These are phyloP conservation scores for Lecanosticta acicola DNA, from an alignment of 2,329 filamentous ascomycete genomes.

Conservation along the genomic window DNA sequence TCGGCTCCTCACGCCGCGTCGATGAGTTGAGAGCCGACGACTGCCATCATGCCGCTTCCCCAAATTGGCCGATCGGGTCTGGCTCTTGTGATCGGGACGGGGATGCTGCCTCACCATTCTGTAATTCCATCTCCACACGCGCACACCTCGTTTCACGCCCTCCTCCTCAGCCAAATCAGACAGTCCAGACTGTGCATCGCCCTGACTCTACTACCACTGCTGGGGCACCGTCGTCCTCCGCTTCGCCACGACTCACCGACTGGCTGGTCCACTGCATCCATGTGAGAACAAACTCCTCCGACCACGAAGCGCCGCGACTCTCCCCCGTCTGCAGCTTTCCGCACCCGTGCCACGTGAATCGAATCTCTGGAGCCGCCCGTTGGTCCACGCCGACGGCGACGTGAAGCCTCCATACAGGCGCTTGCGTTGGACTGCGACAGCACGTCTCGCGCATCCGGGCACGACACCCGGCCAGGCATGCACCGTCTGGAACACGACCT, in stretches of 20 bases:
- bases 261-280: not conserved
- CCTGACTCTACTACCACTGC: not conserved
- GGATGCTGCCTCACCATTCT: not conserved
- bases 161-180: not conserved
- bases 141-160: not conserved
- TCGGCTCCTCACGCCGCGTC: no score
- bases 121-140: not conserved
- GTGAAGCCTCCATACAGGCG: no score
- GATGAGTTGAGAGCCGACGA: no score
- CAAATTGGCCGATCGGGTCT: not conserved
- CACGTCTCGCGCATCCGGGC: no score
- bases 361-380: not conserved
- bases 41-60: no score
- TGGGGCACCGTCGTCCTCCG: not conserved
- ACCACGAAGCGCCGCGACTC: not conserved
- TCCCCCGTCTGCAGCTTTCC: not conserved
- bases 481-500: no score
- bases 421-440: no score
- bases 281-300: not conserved
- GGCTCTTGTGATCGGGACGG: not conserved
- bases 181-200: not conserved
- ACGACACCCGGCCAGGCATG: no score
- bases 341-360: not conserved
- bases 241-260: not conserved
- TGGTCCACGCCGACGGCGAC: not conserved